Base-by-base conservation (phyloP, 441 rosid genomes). In the Eutrema salsugineum region DNA sequence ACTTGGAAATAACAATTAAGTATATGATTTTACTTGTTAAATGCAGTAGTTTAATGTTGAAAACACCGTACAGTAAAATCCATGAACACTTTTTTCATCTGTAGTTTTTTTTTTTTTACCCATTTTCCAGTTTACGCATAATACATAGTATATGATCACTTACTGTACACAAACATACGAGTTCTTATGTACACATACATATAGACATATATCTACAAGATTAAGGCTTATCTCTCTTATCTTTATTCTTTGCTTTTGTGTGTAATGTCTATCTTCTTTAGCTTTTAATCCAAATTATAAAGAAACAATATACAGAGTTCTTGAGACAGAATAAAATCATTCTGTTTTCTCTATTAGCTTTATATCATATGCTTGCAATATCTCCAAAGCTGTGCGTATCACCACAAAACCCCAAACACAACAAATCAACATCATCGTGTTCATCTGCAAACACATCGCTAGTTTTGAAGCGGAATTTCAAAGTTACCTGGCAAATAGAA, bases 401-500 rank as follows among this genome's bases (percentile, higher is more conserved):
- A 63, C 46, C 78, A 78, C n/a, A 75, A 62, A 49, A 43, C 28
- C 73, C 69, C 9, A 73, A 65, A 65, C 17, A 28, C 59, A 62
- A 22, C 12, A 40, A 4, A 40, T 57, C 33, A 70, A 27, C 50
- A 55, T 43, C 28, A 74, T 19, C 11, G n/a, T 61, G 6, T 16
- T 40, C 73, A 53, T 60, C 75, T 30, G 33, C 33, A 40, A 30
- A 70, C 44, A 40, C 10, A 39, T 55, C 6, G 38, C 20, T 72
- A 71, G 10, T 44, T 15, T 63, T 32, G 70, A 56, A 33, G 47
- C 8, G 17, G 66, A 35, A 46, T 35, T 4, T 36, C 32, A 10
- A 32, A 36, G 14, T 72, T 87, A 94, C 99, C 96, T 83, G 97
- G 96, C 56, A 80, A 35, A 71, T 94, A 92, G 3, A 92, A n/a